phyloP scores from a whole-genome alignment of 2,329 filamentous ascomycete species.

The Trichoderma sp. region DNA sequence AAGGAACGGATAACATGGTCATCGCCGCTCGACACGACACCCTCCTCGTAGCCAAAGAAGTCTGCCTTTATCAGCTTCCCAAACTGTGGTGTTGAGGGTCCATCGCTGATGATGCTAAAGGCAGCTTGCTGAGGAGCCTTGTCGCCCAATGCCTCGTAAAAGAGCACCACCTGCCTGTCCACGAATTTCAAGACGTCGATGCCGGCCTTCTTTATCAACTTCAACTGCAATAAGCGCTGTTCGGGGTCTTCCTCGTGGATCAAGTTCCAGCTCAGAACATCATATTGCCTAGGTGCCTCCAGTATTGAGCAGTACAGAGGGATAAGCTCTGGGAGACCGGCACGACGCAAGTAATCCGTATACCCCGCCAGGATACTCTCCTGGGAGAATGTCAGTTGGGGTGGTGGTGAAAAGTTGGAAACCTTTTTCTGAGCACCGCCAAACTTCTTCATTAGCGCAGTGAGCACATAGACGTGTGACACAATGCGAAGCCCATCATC shows the following conservation, averaged over 20 bases:
- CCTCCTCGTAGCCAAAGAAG: conserved; percentile 65
- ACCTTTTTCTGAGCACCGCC: conserved; percentile 29
- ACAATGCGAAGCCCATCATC: conserved; percentile 66
- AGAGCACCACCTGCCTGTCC: conserved; percentile 60
- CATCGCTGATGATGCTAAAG: conserved; percentile 52
- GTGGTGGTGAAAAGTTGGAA: conserved; percentile 19
- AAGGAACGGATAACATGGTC: conserved; percentile 72
- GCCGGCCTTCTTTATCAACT: conserved; percentile 70
- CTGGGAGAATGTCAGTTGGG: conserved; percentile 46
- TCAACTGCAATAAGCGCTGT: conserved; percentile 66
- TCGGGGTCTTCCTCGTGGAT: conserved; percentile 66
- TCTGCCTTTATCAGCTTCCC: conserved; percentile 66
- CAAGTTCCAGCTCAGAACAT: conserved; percentile 72
- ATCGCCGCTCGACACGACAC: conserved; percentile 58
- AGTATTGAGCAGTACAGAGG: conserved; percentile 87
- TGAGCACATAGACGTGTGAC: conserved; percentile 63
- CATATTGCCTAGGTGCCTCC: conserved; percentile 60
- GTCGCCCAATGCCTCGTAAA: conserved; percentile 46
- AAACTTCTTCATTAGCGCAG: conserved; percentile 64
- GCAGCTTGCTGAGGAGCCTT: conserved; percentile 41
- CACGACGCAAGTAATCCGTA: conserved; percentile 72
- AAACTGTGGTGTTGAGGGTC: conserved; percentile 31
- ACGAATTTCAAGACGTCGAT: conserved; percentile 74
- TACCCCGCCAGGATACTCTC: conserved; percentile 81
- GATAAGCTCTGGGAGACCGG: conserved; percentile 72